Base-by-base conservation (phyloP, 306 rosid species). In the Prunus mume region DNA sequence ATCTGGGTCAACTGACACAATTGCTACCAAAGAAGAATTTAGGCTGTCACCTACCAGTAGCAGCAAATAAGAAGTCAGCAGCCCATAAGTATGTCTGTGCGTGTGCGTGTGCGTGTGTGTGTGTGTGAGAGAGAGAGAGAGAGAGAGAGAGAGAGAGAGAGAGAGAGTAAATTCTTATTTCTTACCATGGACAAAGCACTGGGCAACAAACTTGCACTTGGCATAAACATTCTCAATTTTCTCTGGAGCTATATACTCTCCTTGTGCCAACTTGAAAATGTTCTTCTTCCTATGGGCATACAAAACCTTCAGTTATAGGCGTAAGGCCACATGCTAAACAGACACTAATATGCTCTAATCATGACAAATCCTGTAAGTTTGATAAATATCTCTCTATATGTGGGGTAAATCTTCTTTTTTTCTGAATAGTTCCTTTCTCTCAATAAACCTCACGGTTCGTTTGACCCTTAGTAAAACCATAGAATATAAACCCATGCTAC, bases 211-310 rank as follows among this genome's bases (percentile, higher is more conserved):
- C 80, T 86, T 91, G 97, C 99, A 92, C 82, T 86, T 96, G 54
- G 83, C 93, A 77, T 92, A 96, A 7, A 92, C 98, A 74, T 92
- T 96, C 87, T 96, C 98, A 69, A 92, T 89, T 88, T 96, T 96
- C 85, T 96, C 99, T 25, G 99, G 99, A 84, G 99, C 99, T 73
- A 96, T 88, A 82, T 96, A 96, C 89, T 96, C 99, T 12, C 99
- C 99, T 84, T 92, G 99, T n/a, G 99, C 98, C 96, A 96, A 84
- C 90, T 96, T 96, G 83, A 96, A 96, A 80, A 96, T 96, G 82
- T 96, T 96, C 87, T 96, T 96, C 87, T 96, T 96, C 92, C 99
- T 96, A 83, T 64, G 61, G 65, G 73, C 28, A 47, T 19, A 54
- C 32, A 81, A 69, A 83, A 47, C 19, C 30, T 54, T 73, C 41